Evolutionary conservation across 345 rosid genomes (phyloP).

Genomic region (Citrus trifoliata): DNA sequence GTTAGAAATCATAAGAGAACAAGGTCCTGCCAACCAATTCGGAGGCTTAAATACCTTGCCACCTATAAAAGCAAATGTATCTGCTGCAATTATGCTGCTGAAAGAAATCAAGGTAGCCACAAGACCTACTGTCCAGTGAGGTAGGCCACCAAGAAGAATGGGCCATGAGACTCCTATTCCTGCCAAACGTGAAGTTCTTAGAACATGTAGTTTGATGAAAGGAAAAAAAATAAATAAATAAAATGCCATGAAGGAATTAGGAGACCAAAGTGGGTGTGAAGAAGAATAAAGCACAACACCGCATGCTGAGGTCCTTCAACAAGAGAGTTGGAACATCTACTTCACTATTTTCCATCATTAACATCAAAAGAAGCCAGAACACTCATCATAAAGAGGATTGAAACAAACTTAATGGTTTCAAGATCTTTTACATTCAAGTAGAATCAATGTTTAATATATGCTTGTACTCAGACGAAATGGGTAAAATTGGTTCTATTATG

Average conservation of each 20-base stretch:
- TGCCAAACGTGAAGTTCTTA: conserved; percentile 39
- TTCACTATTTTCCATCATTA: not conserved
- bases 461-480: not conserved
- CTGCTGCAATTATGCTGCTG: conserved; percentile 86
- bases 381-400: not conserved
- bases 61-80: conserved; percentile 84
- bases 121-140: conserved; percentile 95
- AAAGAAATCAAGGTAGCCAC: conserved; percentile 79
- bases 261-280: not conserved
- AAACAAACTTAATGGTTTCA: not conserved
- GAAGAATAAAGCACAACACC: not conserved
- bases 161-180: conserved; percentile 75
- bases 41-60: conserved; percentile 63
- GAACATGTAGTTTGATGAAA: conserved; percentile 13
- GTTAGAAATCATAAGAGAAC: not conserved
- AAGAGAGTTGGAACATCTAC: not conserved
- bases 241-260: not conserved
- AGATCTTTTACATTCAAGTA: not conserved
- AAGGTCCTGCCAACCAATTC: conserved; percentile 5
- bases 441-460: not conserved
- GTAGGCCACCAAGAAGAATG: conserved; percentile 72
- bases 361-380: not conserved
- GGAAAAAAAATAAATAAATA: not conserved
- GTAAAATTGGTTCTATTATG: not conserved
- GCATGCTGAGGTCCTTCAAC: not conserved